Percentiles rank a stretch among this genome's conserved stretches.
Evolutionary conservation across 2,329 filamentous ascomycete genomes (phyloP).

Genomic region (Huntiella moniliformis): DNA sequence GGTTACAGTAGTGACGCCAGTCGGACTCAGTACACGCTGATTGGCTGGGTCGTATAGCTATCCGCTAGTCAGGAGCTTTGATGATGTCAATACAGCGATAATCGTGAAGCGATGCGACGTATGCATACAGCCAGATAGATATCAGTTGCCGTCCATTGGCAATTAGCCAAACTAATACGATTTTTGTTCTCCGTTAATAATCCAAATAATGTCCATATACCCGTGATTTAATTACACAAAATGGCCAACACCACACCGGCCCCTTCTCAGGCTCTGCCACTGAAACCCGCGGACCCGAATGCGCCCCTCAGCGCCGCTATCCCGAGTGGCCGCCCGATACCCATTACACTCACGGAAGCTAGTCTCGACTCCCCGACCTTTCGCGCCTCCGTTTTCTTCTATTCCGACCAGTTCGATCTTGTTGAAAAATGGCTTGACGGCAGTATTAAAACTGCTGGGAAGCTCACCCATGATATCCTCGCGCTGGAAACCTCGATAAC

Average conservation of each 20-base stretch:
- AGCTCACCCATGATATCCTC: conserved; percentile 42
- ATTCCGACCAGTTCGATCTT: conserved; percentile 75
- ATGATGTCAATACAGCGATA: no score
- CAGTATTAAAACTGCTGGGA: conserved; percentile 34
- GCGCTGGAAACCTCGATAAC: conserved; percentile 66
- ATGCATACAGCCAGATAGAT: no score
- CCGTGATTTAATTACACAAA: no score
- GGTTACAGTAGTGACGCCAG: no score
- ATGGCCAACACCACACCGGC: background rate
- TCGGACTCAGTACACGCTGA: no score
- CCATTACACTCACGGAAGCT: conserved; percentile 82
- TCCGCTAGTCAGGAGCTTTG: no score
- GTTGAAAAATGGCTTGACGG: conserved; percentile 79
- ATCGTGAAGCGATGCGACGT: no score
- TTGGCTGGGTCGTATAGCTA: no score
- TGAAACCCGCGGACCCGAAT: background rate
- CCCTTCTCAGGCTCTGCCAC: background rate
- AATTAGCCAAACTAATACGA: no score
- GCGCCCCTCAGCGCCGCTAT: background rate
- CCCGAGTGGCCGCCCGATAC: conserved; percentile 29
- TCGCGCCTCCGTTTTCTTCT: conserved; percentile 69
- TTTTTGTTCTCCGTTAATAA: no score
- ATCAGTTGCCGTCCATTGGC: no score
- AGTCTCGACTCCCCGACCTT: conserved; percentile 93
- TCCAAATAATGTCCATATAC: no score